A percentile compares a stretch with the other conserved stretches of the same genome.
Evolutionary conservation across 2,329 filamentous ascomycete species (phyloP).

Genomic region (Juglanconis sp.): DNA sequence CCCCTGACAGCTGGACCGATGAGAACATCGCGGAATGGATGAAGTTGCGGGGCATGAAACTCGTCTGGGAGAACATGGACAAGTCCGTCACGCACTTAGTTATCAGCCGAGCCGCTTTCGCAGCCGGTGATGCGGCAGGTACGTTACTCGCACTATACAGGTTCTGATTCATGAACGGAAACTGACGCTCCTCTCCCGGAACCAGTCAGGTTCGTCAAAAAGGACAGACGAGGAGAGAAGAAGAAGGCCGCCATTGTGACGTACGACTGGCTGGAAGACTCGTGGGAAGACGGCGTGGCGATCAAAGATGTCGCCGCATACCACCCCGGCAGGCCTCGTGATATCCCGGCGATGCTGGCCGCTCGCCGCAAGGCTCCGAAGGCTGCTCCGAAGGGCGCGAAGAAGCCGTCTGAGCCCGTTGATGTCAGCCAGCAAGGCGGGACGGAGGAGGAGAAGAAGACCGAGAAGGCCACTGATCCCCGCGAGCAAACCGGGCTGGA

Average conservation of each 20-base stretch:
- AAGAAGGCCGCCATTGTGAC: conserved; percentile 41
- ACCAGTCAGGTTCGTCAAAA: conserved; percentile 34
- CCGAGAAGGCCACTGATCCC: neutral
- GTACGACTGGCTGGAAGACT: conserved; percentile 53
- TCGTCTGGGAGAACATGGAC: conserved; percentile 44
- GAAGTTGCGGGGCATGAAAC: conserved; percentile 56
- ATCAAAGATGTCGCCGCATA: conserved; percentile 1
- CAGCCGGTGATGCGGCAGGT: conserved; percentile 38
- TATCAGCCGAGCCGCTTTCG: conserved; percentile 60
- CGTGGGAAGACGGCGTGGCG: conserved; percentile 23
- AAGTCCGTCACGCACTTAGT: conserved; percentile 69
- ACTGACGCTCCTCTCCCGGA: neutral
- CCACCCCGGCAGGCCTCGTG: conserved; percentile 6
- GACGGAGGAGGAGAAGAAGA: neutral
- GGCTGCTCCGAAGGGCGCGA: neutral
- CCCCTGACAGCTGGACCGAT: conserved; percentile 36
- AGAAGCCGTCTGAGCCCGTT: neutral
- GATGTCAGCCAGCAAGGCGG: neutral
- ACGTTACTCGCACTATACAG: neutral
- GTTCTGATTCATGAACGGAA: too few species aligned
- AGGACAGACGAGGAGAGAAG: conserved; percentile 12
- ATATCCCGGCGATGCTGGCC: neutral
- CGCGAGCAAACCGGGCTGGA: too few species aligned
- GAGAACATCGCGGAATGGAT: conserved; percentile 67
- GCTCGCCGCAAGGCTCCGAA: neutral